phyloP scores from a whole-genome alignment of 495 filamentous ascomycete species.

The Penicillium turbatum region DNA sequence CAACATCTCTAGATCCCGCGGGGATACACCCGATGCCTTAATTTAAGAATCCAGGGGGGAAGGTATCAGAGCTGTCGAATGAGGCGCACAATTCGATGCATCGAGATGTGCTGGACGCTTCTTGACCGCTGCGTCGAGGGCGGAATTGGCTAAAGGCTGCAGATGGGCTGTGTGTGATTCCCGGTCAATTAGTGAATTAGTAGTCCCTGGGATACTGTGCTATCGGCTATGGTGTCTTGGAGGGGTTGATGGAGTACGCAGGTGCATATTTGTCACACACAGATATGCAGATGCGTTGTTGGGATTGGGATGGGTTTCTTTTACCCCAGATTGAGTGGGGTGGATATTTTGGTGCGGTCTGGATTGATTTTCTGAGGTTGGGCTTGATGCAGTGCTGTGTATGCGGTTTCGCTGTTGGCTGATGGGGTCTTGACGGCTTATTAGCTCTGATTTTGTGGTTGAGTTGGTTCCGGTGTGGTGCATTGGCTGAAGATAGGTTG shows the following conservation, averaged over 20 bases:
- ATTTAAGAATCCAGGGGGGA: not conserved
- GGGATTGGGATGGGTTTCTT: not conserved
- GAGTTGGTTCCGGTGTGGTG: too few species aligned
- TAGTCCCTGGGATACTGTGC: not conserved
- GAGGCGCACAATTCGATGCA: slow-evolving; percentile 2
- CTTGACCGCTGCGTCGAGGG: slow-evolving; percentile 7
- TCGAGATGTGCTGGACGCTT: slow-evolving; percentile 5
- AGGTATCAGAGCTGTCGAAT: not conserved
- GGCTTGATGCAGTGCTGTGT: not conserved
- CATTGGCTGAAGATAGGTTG: too few species aligned
- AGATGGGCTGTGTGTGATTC: not conserved
- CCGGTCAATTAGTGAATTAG: not conserved
- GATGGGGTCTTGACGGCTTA: too few species aligned
- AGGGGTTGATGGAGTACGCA: not conserved
- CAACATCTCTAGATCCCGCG: not conserved
- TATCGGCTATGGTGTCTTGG: not conserved
- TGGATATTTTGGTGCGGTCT: not conserved
- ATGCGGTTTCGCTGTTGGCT: too few species aligned
- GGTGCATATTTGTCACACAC: not conserved
- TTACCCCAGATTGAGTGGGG: not conserved
- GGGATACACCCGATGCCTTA: not conserved
- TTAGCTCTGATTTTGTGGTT: too few species aligned
- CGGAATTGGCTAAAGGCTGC: not conserved
- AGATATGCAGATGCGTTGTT: not conserved
- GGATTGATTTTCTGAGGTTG: not conserved